These are phyloP conservation scores for Rosellinia necatrix DNA, from an alignment of 2,329 filamentous ascomycete species.

Conservation along the genomic window DNA sequence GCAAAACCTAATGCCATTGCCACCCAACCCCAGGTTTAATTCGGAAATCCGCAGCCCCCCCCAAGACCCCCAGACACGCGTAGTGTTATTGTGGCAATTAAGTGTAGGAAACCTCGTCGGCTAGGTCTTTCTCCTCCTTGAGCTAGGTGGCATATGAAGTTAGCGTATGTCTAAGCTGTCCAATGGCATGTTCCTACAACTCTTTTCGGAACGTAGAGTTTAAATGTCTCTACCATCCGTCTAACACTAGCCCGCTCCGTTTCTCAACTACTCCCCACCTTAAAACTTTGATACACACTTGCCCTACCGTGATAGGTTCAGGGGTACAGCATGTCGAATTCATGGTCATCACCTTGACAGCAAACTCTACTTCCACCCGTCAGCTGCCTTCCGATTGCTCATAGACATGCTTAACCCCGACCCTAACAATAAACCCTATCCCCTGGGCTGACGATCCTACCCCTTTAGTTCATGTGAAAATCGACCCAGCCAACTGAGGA, in stretches of 20 bases:
- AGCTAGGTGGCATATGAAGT: background rate
- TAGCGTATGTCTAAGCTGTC: background rate
- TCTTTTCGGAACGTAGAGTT: conserved; percentile 8
- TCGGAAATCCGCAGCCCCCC: no score
- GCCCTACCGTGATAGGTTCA: conserved; percentile 17
- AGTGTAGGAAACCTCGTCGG: conserved; percentile 2
- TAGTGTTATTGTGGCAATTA: background rate
- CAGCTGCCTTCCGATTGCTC: conserved; percentile 23
- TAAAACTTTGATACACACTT: conserved; percentile 14
- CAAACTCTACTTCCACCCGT: conserved; percentile 13
- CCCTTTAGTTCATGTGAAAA: background rate
- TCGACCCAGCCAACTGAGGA: conserved; percentile 6
- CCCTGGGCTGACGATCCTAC: background rate
- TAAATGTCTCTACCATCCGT: conserved; percentile 2
- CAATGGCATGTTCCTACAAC: conserved; percentile 5
- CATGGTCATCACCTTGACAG: conserved; percentile 4
- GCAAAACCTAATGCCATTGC: conserved; percentile 23
- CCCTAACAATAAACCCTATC: conserved; percentile 2
- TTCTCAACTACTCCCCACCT: conserved; percentile 12
- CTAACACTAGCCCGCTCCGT: conserved; percentile 1
- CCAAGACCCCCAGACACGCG: conserved; percentile 3
- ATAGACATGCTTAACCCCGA: conserved; percentile 9
- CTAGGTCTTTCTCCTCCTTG: background rate
- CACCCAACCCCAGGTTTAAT: conserved; percentile 11
- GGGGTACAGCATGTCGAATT: conserved; percentile 16